Evolutionary conservation across 257 asterid species (phyloP), one percentile per base, ranked within the genome.

Genomic region (Agastache rugosa): DNA sequence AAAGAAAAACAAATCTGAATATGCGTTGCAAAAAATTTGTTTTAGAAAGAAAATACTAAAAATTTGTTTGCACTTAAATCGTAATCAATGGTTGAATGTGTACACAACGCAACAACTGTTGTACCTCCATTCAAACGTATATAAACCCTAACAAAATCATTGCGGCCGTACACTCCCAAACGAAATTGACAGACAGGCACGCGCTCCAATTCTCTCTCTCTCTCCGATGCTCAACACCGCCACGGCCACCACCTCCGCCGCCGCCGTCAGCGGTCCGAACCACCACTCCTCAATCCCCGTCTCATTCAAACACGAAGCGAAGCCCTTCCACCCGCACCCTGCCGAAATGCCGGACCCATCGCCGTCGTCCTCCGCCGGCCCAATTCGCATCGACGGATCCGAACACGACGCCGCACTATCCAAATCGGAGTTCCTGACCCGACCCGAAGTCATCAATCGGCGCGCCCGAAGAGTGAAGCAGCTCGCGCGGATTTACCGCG

Each of bases 401-500:
- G 95, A 87, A 31, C 85, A 80, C 53, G 97, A 91, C 60, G 67
- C 71, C 20, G 71, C 69, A 47, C 68, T 90, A 5, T 72, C 93
- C 35, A 87, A 55, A 76, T 89, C 97, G 54, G 87, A 83, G 78
- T 72, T 72, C 71, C 81, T 90, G 73, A 87, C 92, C 74, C 90
- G 90, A 22, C 31, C 75, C 45, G 97, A 94, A 73, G 85, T 92
- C 65, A 16, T 90, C 20, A 80, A 59, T 23, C 96, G 99, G 17
- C 86, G 99, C 31, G 58, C 80, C 50, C 90, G 92, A 23, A 84
- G 95, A 62, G 50, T 75, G 11, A 87, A 80, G 72, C 93, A 90
- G 79, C 85, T 94, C 45, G 69, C 80, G 15, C 83, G 87, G 41
- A 87, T 92, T 60, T 92, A 90, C 80, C 83, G 91, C 66, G 91